phyloP scores from a whole-genome alignment of 306 rosid species.

The Cicer yamashitae region DNA sequence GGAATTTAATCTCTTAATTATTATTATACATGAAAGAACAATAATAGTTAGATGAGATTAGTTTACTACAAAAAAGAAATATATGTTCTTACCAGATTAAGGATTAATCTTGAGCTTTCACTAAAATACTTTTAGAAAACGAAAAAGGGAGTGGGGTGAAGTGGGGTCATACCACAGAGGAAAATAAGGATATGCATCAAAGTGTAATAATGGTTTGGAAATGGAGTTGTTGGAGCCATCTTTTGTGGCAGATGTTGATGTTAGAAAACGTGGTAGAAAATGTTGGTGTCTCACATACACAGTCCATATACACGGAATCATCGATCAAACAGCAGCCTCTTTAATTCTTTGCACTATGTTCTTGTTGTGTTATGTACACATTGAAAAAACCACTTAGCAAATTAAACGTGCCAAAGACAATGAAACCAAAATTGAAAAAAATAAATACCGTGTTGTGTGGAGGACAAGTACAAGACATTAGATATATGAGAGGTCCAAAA shows the following conservation, averaged over 20 bases:
- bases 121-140: too few species aligned
- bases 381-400: conserved; percentile 7
- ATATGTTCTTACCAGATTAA: too few species aligned
- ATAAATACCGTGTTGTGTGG: background rate
- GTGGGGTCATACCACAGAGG: conserved; percentile 43
- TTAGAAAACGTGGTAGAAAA: conserved; percentile 47
- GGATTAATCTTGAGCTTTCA: too few species aligned
- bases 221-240: conserved; percentile 40
- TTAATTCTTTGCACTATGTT: background rate
- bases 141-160: background rate
- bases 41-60: too few species aligned
- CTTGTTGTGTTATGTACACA: conserved; percentile 20
- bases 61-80: too few species aligned
- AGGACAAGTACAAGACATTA: conserved; percentile 42
- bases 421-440: conserved; percentile 35
- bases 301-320: conserved; percentile 49
- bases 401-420: conserved; percentile 36
- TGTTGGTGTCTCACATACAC: background rate
- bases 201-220: conserved; percentile 32
- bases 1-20: too few species aligned
- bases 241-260: conserved; percentile 29
- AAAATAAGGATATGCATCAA: conserved; percentile 51
- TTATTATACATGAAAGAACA: too few species aligned
- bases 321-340: conserved; percentile 32
- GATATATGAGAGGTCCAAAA: conserved; percentile 24